Conservation (phyloP, 805 yeast genomes). For the Nakazawaea sp. region DNA sequence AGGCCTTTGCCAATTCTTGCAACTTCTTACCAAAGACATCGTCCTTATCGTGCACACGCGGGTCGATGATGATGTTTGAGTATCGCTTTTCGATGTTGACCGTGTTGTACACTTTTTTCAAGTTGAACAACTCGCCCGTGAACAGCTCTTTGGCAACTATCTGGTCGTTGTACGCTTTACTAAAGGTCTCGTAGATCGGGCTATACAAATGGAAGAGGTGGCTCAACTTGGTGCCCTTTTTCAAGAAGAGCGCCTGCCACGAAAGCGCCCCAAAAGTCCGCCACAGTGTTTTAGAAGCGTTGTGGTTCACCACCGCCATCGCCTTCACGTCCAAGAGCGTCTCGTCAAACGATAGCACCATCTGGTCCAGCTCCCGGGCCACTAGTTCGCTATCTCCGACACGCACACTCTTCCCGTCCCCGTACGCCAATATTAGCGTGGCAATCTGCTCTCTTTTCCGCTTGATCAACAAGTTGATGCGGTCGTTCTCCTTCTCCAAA, state of each 20-base stretch:
- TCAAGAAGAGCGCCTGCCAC: constrained; percentile 1
- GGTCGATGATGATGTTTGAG: constrained; percentile 3
- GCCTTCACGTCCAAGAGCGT: not conserved
- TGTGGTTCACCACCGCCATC: not conserved
- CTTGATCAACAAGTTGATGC: constrained; percentile 1
- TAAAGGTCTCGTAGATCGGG: not conserved
- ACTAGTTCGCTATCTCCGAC: no score
- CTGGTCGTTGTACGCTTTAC: constrained; percentile 1
- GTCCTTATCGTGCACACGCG: constrained; percentile 2
- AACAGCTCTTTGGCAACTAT: constrained; percentile 1
- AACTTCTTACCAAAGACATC: constrained; percentile 10
- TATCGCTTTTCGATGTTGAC: constrained; percentile 8
- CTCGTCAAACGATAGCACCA: not conserved
- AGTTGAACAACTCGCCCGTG: constrained; percentile 1
- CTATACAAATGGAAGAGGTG: not conserved
- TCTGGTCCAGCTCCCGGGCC: not conserved
- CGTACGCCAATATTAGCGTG: not conserved
- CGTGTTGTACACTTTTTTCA: constrained; percentile 2
- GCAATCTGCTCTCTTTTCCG: not conserved
- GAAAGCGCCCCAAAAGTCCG: constrained; percentile 9
- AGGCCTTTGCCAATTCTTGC: constrained; percentile 5
- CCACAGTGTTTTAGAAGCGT: not conserved
- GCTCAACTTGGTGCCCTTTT: not conserved
- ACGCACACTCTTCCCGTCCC: not conserved
- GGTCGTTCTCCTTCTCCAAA: constrained; percentile 11